phyloP scores from a whole-genome alignment of 495 filamentous ascomycete genomes.

The Choiromyces venosus region DNA sequence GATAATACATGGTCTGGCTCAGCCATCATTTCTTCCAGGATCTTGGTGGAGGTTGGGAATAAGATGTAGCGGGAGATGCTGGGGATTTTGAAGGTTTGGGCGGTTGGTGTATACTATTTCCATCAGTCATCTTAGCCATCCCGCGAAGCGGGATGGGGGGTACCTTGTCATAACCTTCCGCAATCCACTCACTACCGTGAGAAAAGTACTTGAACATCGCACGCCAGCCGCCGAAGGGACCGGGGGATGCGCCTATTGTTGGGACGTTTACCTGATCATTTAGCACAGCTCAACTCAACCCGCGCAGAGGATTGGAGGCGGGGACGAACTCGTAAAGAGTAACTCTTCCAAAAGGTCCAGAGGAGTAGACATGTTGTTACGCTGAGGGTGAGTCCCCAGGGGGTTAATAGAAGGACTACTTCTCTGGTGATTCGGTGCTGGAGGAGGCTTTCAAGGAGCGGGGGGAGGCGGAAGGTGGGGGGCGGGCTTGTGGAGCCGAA shows the following conservation, averaged over 20 bases:
- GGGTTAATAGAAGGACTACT: too few species aligned
- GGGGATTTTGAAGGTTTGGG: conserved; percentile 31
- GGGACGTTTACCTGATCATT: conserved; percentile 29
- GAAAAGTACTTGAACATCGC: conserved; percentile 25
- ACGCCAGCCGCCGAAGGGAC: conserved; percentile 29
- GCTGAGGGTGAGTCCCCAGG: too few species aligned
- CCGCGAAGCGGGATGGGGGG: background rate
- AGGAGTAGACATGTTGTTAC: too few species aligned
- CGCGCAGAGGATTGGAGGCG: too few species aligned
- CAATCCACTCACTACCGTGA: conserved; percentile 22
- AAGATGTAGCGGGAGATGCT: conserved; percentile 31
- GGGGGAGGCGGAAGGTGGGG: too few species aligned
- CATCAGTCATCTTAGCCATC: background rate
- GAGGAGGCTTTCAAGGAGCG: too few species aligned
- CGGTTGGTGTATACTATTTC: conserved; percentile 3
- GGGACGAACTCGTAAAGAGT: background rate
- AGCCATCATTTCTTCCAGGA: conserved; percentile 26
- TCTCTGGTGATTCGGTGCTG: too few species aligned
- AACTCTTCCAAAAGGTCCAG: background rate
- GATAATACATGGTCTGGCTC: conserved; percentile 30
- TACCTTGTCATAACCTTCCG: conserved; percentile 35
- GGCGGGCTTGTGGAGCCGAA: too few species aligned
- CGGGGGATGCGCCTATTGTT: conserved; percentile 23
- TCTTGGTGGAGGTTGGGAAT: conserved; percentile 29
- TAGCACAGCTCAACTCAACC: background rate